Base-by-base conservation (phyloP, 2,329 filamentous ascomycete species). In the Grosmannia clavigera region DNA sequence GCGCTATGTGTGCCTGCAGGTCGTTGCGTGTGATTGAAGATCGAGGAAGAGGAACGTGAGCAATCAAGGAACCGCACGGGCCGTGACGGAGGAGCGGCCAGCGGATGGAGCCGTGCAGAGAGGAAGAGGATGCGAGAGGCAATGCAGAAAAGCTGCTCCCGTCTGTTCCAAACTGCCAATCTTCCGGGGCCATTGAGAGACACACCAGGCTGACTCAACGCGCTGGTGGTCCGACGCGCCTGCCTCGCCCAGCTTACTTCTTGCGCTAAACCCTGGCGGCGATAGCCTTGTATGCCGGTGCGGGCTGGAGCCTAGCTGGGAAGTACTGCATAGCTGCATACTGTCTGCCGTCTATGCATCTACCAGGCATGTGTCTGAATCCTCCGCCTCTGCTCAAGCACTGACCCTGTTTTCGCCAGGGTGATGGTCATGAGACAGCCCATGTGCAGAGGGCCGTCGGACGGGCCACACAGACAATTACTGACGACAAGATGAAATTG, bases 211-310 rank as follows among this genome's bases (percentile, higher is more conserved):
- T 56, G 54, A 56, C 54, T 56, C 35, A 55, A 43, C 54, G 54
- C 54, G 54, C 11, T 56, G 38, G 38, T 55, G 54, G 54, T n/a
- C 54, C 54, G 54, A 56, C 54, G 54, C 54, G 54, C 54, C 35
- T 46, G 54, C 54, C 53, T 40, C 16, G 9, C 16, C 10, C 33
- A 40, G 33, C 31, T 22, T n/a, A 11, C 29, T 5, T 35, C n/a
- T 22, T 35, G 33, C 53, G 53, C 53, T 55, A 55, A 19, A 25
- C 53, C 33, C n/a, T 40, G 53, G 35, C n/a, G n/a, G 33, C 53
- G n/a, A 55, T 55, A 38, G 53, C 53, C n/a, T 55, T 27, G 29
- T 29, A 31, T 53, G 53, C n/a, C 40, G 52, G 52, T 22, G 29
- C 43, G 43, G 43, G 43, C 43, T 46, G 43, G 43, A 46, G 48